Conservation (phyloP, 106 monocot genomes). For the Allium cepa region DNA sequence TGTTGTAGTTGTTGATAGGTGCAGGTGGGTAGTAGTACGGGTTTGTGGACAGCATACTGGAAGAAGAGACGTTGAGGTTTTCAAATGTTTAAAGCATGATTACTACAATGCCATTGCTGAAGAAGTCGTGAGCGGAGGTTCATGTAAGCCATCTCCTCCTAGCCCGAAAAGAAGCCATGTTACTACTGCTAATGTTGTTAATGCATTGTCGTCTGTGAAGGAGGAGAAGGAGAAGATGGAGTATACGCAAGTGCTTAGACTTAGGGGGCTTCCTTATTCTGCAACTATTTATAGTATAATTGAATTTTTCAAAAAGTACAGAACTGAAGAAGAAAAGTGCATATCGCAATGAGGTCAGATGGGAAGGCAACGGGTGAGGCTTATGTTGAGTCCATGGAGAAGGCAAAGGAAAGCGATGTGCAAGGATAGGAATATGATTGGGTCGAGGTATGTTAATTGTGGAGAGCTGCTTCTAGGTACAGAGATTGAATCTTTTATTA, state of each 20-base stretch:
- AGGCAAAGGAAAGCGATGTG: conserved; percentile 71
- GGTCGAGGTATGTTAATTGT: conserved; percentile 79
- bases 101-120: conserved; percentile 80
- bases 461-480: conserved; percentile 40
- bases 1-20: conserved; percentile 6
- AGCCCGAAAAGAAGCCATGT: conserved; percentile 18
- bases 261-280: conserved; percentile 86
- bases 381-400: conserved; percentile 49
- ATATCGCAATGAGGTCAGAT: conserved; percentile 48
- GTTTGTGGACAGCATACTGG: conserved; percentile 65
- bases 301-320: conserved; percentile 64
- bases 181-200: no score
- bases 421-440: conserved; percentile 88
- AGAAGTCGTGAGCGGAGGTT: conserved; percentile 40
- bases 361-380: conserved; percentile 93
- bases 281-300: conserved; percentile 52
- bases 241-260: conserved; percentile 71
- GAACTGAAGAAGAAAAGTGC: conserved; percentile 51
- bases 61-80: conserved; percentile 83
- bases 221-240: conserved; percentile 51
- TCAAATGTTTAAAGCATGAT: conserved; percentile 72
- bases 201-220: not conserved
- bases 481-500: conserved; percentile 1
- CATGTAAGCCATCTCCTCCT: conserved; percentile 17
- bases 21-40: conserved; percentile 13